Conservation (phyloP, 306 rosid species). For the Vigna radiata region DNA sequence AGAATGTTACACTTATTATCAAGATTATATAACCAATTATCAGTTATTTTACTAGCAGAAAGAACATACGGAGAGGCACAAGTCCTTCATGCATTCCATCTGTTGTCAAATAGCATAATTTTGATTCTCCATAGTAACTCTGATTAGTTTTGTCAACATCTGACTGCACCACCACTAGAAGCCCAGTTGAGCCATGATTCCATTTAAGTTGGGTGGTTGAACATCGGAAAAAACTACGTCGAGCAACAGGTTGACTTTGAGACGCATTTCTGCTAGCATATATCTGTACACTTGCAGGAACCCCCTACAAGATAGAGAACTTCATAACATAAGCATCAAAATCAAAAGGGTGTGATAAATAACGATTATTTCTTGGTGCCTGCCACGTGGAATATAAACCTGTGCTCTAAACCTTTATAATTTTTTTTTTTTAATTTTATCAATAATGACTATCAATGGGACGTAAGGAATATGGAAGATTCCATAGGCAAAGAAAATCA, state of each 20-base stretch:
- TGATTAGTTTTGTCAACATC: slow-evolving; percentile 98
- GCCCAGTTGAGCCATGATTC: slow-evolving; percentile 90
- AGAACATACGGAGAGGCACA: slow-evolving; percentile 88
- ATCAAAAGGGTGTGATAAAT: slow-evolving; percentile 7
- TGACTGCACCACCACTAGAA: slow-evolving; percentile 81
- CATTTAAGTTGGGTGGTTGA: slow-evolving; percentile 83
- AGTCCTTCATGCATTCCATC: slow-evolving; percentile 88
- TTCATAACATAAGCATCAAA: slow-evolving; percentile 26
- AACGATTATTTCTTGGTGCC: slow-evolving; percentile 27
- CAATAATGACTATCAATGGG: slow-evolving; percentile 19
- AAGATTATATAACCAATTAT: slow-evolving; percentile 31
- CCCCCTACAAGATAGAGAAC: slow-evolving; percentile 63
- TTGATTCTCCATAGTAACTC: slow-evolving; percentile 95
- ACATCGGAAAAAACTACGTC: slow-evolving; percentile 88
- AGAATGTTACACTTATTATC: slow-evolving; percentile 32
- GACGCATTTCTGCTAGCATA: slow-evolving; percentile 66
- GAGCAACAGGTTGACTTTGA: slow-evolving; percentile 73
- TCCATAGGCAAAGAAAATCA: slow-evolving; percentile 20
- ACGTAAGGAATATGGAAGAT: slow-evolving; percentile 14
- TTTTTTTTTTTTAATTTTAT: neutral
- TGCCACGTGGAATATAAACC: slow-evolving; percentile 25
- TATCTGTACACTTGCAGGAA: slow-evolving; percentile 90
- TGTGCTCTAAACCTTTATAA: neutral
- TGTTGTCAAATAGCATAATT: slow-evolving; percentile 84
- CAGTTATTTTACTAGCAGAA: slow-evolving; percentile 13